These are phyloP conservation scores for Chlorencoelia australis DNA, from an alignment of 2,329 filamentous ascomycete species.

Conservation along the genomic window DNA sequence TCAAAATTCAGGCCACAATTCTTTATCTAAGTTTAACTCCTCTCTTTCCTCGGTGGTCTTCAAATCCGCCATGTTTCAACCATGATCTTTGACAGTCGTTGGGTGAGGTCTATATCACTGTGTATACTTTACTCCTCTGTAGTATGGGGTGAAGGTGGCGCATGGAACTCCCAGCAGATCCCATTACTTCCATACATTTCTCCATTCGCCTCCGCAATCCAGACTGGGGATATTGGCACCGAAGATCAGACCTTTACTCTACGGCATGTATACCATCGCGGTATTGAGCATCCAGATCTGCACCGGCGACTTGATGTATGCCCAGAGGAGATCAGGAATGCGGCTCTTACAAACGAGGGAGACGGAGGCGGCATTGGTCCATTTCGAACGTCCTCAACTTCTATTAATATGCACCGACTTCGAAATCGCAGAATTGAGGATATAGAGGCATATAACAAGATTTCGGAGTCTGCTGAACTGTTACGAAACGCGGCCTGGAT, in stretches of 20 bases:
- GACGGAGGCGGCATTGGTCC: constrained; percentile 1
- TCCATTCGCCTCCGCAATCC: too few relatives aligned
- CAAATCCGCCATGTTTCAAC: too few relatives aligned
- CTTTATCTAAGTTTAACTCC: too few relatives aligned
- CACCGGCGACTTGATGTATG: constrained; percentile 5
- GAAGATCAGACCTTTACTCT: constrained; percentile 6
- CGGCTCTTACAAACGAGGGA: not conserved
- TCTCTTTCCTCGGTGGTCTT: too few relatives aligned
- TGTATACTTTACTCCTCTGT: too few relatives aligned
- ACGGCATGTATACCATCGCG: constrained; percentile 6
- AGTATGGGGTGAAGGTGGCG: too few relatives aligned
- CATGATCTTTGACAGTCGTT: too few relatives aligned
- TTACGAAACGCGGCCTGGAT: constrained; percentile 4
- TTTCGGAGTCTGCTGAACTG: not conserved
- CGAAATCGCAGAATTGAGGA: constrained; percentile 4
- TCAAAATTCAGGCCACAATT: too few relatives aligned
- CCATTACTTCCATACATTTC: too few relatives aligned
- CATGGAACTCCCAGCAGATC: too few relatives aligned
- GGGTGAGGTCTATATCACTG: too few relatives aligned
- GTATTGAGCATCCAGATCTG: constrained; percentile 2
- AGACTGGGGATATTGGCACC: too few relatives aligned
- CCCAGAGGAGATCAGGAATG: constrained; percentile 5
- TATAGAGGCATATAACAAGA: constrained; percentile 5
- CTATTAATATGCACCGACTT: constrained; percentile 4
- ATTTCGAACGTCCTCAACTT: constrained; percentile 3